These are phyloP conservation scores for Thermothielavioides terrestris DNA, from an alignment of 495 filamentous ascomycete species.

Conservation along the genomic window DNA sequence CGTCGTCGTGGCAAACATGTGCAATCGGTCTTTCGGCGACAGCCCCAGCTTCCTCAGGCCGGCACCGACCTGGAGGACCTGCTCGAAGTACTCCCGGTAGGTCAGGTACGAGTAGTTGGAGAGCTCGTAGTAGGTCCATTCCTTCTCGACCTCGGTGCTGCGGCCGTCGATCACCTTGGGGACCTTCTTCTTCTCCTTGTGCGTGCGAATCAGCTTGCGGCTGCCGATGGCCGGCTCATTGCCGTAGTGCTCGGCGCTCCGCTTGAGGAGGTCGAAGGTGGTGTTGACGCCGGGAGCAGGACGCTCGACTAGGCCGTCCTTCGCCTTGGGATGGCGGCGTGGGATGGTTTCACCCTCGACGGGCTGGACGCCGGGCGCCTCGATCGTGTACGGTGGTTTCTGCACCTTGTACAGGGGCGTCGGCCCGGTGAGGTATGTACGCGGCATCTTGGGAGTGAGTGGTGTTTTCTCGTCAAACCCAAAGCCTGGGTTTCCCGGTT, in stretches of 20 bases:
- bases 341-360: slow-evolving; percentile 57
- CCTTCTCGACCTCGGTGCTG: slow-evolving; percentile 52
- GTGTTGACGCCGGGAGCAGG: slow-evolving; percentile 48
- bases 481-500: neutral
- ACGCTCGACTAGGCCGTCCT: slow-evolving; percentile 41
- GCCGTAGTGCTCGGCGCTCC: slow-evolving; percentile 44
- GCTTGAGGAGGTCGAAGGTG: slow-evolving; percentile 50
- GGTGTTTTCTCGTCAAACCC: neutral
- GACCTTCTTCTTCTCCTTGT: slow-evolving; percentile 57
- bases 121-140: slow-evolving; percentile 61
- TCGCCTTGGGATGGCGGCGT: slow-evolving; percentile 46
- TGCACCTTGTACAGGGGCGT: slow-evolving; percentile 38
- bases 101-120: slow-evolving; percentile 50
- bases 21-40: slow-evolving; percentile 38
- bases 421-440: neutral
- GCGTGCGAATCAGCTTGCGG: slow-evolving; percentile 48
- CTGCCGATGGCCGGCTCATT: slow-evolving; percentile 51
- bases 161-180: slow-evolving; percentile 58
- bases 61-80: slow-evolving; percentile 44
- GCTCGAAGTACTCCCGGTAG: slow-evolving; percentile 52
- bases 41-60: slow-evolving; percentile 53
- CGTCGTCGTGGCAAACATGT: slow-evolving; percentile 56
- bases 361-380: slow-evolving; percentile 39
- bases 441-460: neutral
- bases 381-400: slow-evolving; percentile 47